Conservation (phyloP, 2,329 filamentous ascomycete species). For the Blastomyces percursus region DNA sequence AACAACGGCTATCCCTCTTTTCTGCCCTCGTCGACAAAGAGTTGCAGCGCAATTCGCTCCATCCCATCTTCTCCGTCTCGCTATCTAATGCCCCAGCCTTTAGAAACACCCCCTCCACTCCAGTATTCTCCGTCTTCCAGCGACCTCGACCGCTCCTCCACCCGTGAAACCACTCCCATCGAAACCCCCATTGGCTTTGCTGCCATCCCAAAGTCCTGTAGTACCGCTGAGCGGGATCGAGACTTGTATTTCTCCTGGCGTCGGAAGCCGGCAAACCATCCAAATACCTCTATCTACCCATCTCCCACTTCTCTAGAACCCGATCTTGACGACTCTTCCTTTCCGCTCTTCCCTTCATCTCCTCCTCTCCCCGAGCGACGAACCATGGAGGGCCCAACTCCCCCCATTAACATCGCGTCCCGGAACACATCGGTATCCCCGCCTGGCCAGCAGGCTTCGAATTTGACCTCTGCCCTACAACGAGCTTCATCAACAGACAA, state of each 20-base stretch:
- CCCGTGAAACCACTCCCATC: slow-evolving; percentile 38
- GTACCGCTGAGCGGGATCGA: slow-evolving; percentile 35
- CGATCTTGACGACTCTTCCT: slow-evolving; percentile 24
- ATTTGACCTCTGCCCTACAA: slow-evolving; percentile 51
- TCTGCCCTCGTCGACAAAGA: not conserved
- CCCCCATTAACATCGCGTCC: slow-evolving; percentile 51
- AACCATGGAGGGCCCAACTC: slow-evolving; percentile 44
- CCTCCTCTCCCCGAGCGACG: slow-evolving; percentile 16
- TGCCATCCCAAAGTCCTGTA: slow-evolving; percentile 34
- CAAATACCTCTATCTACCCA: slow-evolving; percentile 9
- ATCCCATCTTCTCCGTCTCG: slow-evolving; percentile 1
- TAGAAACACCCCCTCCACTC: slow-evolving; percentile 40
- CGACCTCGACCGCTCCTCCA: slow-evolving; percentile 40
- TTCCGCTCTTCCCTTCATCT: slow-evolving; percentile 32
- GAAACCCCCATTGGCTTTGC: slow-evolving; percentile 41
- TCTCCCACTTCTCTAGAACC: slow-evolving; percentile 23
- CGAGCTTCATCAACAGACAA: slow-evolving; percentile 35
- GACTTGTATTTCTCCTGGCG: slow-evolving; percentile 36
- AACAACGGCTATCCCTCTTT: not conserved
- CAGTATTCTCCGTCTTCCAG: slow-evolving; percentile 41
- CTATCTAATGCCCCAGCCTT: slow-evolving; percentile 44
- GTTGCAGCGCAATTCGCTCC: slow-evolving; percentile 6
- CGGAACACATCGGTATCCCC: slow-evolving; percentile 47
- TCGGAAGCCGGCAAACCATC: slow-evolving; percentile 26
- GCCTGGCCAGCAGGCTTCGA: slow-evolving; percentile 49